Evolutionary conservation across 768 basidiomycete species (phyloP).

Genomic region (Rhodotorula graminis): DNA sequence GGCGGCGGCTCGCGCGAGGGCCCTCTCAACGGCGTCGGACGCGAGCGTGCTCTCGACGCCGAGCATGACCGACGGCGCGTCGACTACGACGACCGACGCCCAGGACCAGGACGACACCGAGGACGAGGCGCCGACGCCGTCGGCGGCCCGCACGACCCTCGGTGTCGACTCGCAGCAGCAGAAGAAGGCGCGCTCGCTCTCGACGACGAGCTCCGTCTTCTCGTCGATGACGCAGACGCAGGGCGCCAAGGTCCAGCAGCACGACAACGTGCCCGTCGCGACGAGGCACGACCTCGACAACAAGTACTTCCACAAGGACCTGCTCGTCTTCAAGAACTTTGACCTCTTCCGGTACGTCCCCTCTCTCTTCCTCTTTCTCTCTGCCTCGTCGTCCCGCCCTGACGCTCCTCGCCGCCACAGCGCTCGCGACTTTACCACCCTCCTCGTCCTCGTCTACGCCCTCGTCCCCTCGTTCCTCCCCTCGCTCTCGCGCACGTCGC

Average conservation of each 20-base stretch:
- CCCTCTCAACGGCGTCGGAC: background rate
- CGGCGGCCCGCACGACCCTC: background rate
- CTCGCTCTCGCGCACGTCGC: conserved; percentile 52
- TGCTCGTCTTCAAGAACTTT: conserved; percentile 70
- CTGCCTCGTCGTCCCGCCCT: background rate
- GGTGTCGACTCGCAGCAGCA: too few species aligned
- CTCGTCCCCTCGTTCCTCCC: conserved; percentile 60
- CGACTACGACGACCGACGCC: conserved; percentile 45
- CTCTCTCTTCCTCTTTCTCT: too few species aligned
- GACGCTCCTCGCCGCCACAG: conserved; percentile 50
- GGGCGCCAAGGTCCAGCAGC: background rate
- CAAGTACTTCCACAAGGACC: conserved; percentile 84
- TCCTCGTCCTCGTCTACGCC: conserved; percentile 68
- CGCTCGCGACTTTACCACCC: conserved; percentile 75
- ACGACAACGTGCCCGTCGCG: background rate
- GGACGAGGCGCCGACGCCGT: background rate
- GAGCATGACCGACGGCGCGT: conserved; percentile 1
- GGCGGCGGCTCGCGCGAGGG: background rate
- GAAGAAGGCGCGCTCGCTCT: background rate
- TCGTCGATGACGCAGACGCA: background rate
- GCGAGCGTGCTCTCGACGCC: background rate
- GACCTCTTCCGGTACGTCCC: conserved; percentile 82
- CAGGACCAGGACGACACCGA: background rate
- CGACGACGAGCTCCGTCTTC: background rate
- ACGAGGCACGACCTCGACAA: conserved; percentile 78